A percentile compares a stretch with the other conserved stretches of the same genome.
These are phyloP conservation scores for Neurospora tetraspora DNA, from an alignment of 495 filamentous ascomycete species.

Conservation along the genomic window DNA sequence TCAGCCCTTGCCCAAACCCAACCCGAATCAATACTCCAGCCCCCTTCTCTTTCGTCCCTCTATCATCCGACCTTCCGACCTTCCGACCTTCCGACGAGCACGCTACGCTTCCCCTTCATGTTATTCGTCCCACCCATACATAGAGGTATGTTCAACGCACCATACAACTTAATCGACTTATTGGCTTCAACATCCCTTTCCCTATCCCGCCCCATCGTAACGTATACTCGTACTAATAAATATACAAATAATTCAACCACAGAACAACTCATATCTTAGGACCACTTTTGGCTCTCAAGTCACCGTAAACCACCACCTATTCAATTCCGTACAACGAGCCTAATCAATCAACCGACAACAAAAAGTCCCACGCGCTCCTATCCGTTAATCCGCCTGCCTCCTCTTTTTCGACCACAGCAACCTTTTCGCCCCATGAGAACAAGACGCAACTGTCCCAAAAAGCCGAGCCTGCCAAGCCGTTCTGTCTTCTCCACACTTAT, in stretches of 20 bases:
- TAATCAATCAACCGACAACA: neutral
- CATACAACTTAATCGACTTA: neutral
- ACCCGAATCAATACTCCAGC: neutral
- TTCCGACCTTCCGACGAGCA: neutral
- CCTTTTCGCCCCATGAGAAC: neutral
- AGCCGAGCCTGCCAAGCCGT: neutral
- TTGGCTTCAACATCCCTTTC: neutral
- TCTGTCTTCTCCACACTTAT: neutral
- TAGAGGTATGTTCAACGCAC: neutral
- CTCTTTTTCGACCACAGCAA: neutral
- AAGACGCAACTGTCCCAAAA: neutral
- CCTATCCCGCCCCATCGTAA: neutral
- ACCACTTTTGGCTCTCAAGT: neutral
- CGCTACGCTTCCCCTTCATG: neutral
- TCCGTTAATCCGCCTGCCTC: neutral
- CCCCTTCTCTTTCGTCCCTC: neutral
- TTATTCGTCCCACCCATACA: neutral
- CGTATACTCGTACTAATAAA: neutral
- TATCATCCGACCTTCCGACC: neutral
- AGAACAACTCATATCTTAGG: neutral
- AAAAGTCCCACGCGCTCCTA: neutral
- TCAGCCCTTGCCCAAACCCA: neutral
- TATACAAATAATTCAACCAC: neutral
- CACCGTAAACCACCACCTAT: neutral
- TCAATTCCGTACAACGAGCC: neutral